Evolutionary conservation across 1,284 basidiomycete species (phyloP).

Genomic region (Ustanciosporium gigantosporum): DNA sequence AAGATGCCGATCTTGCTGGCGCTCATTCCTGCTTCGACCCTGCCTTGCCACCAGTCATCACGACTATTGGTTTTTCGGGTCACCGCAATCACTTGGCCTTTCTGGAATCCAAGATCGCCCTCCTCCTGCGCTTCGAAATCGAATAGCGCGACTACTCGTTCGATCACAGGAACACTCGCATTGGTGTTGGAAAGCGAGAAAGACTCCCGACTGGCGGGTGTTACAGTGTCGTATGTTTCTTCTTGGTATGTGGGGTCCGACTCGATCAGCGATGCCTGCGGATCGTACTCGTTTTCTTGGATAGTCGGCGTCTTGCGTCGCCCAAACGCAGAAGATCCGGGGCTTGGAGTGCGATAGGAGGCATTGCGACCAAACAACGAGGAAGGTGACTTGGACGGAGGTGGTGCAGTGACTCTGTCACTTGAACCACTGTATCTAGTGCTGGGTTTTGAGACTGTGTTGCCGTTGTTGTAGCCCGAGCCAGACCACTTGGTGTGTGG

Average conservation of each 20-base stretch:
- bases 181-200: slow-evolving; percentile 17
- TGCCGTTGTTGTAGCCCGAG: slow-evolving; percentile 1
- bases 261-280: not conserved
- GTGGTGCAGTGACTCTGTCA: slow-evolving; percentile 7
- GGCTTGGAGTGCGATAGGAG: slow-evolving; percentile 26
- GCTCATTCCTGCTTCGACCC: slow-evolving; percentile 29
- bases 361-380: slow-evolving; percentile 8
- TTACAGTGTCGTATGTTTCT: not conserved
- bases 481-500: slow-evolving; percentile 4
- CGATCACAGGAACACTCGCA: slow-evolving; percentile 19
- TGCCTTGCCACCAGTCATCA: slow-evolving; percentile 58
- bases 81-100: slow-evolving; percentile 57
- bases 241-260: not conserved
- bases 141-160: slow-evolving; percentile 48
- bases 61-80: slow-evolving; percentile 41
- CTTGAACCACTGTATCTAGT: slow-evolving; percentile 5
- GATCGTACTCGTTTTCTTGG: slow-evolving; percentile 17
- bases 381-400: slow-evolving; percentile 12
- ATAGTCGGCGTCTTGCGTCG: slow-evolving; percentile 28
- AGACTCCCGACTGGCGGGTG: not conserved
- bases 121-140: slow-evolving; percentile 53
- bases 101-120: slow-evolving; percentile 49
- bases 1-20: slow-evolving; percentile 30
- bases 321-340: slow-evolving; percentile 16
- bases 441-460: not conserved